Base-by-base conservation (phyloP, 176 grass and related monocot species). In the Lolium multiflorum region DNA sequence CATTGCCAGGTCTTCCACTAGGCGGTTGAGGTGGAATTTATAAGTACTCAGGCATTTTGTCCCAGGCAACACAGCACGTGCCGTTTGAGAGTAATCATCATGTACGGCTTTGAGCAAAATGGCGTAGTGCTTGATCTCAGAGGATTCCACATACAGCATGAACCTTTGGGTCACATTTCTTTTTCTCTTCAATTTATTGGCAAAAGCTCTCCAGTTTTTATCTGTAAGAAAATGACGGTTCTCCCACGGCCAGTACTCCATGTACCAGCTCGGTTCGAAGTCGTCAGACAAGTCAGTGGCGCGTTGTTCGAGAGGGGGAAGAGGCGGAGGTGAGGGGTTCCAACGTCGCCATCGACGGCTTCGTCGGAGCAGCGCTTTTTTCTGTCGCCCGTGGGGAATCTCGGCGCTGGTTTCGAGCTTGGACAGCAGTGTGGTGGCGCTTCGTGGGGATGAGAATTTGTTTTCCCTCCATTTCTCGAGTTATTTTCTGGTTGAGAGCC, bases 81-180 rank as follows among this genome's bases (percentile, higher is more conserved):
- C 71, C 11, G 48, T 1, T 1, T 24, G 43, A 48, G 21, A 24
- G 11, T 73, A 73, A 24, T 72, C 66, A 20, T 43, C 41, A 25
- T 25, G n/a, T 25, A 49, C 11, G 11, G 43, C 44, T 49, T 49
- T 73, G 71, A 73, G 71, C 71, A 73, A 14, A 25, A 73, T 15
- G 43, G 11, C 11, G 11, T 73, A 48, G n/a, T 73, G 43, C 43
- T 25, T 24, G n/a, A 49, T 9, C n/a, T 73, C 71, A 25, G 71
- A 73, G n/a, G 43, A 73, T 15, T 73, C 2, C 43, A 48, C 71
- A 49, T 73, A 73, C 71, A 73, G 7, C 71, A 73, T 73, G 71
- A 73, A 73, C 71, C 25, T 73, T 2, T 25, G n/a, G 4, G n/a
- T 73, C 71, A 49, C 71, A 49, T 73, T 14, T 48, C 12, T 73